phyloP scores from a whole-genome alignment of 116 monocot genomes.

The Cymodocea nodosa region DNA sequence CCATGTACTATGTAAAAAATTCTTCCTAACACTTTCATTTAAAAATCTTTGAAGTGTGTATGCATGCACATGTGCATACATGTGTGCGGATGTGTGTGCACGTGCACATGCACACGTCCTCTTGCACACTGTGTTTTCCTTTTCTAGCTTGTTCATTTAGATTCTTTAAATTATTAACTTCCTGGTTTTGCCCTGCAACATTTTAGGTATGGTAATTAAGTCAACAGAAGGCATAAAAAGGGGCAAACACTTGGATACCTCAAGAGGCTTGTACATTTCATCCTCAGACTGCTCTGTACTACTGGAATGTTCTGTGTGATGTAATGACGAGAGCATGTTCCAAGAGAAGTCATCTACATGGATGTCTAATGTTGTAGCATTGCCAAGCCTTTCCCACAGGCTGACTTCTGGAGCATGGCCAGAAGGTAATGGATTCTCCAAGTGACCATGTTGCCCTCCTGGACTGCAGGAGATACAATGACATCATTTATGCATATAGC shows the following conservation, averaged over 20 bases:
- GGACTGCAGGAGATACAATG: conserved; percentile 24
- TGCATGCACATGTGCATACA: too few relatives aligned
- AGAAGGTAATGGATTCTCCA: conserved; percentile 6
- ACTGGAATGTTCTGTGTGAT: conserved; percentile 76
- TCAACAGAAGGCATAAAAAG: background rate
- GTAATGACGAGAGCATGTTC: conserved; percentile 52
- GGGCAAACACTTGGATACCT: conserved; percentile 26
- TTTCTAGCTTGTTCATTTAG: too few relatives aligned
- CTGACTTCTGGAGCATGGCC: conserved; percentile 35
- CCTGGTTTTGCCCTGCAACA: too few relatives aligned
- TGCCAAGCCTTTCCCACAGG: conserved; percentile 79
- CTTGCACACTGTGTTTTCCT: too few relatives aligned
- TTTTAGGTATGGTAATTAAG: background rate
- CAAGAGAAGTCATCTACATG: conserved; percentile 67
- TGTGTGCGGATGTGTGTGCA: too few relatives aligned
- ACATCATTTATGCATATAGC: background rate
- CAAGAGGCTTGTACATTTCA: conserved; percentile 65
- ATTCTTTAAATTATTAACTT: too few relatives aligned
- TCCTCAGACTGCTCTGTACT: conserved; percentile 70
- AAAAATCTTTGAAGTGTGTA: too few relatives aligned
- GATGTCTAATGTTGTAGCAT: conserved; percentile 59
- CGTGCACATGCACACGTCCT: too few relatives aligned
- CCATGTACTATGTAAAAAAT: too few relatives aligned
- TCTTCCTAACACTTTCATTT: too few relatives aligned
- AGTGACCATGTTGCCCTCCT: conserved; percentile 14